Evolutionary conservation across 805 yeast genomes (phyloP), one percentile per base, ranked within the genome.

Genomic region (Kazachstania taianensis): DNA sequence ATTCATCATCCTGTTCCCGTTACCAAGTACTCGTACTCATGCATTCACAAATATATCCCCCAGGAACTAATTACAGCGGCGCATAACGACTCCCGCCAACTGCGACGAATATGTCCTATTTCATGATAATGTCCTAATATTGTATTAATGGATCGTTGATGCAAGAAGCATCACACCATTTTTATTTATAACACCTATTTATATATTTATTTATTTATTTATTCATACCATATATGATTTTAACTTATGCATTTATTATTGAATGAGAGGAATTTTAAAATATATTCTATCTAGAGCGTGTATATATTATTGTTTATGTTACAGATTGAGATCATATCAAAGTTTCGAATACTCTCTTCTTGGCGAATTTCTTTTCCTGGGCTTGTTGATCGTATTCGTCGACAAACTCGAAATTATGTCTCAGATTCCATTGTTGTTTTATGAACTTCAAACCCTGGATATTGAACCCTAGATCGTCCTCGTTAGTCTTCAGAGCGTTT

Each of bases 371-470:
- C 26, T 73, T 79, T 19, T 70, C 74, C 40, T 69, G 65, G 37
- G 62, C 63, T 37, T 59, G 59, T 41, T 72, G 77, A 44, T 76
- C 80, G 20, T 64, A 65, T 33, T 74, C 82, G 48, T 83, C 95
- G 32, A 73, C 69, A 50, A 76, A 86, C 52, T 80, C 85, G 23
- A 72, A 67, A 46, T 70, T 76, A 53, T 89, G 97, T 29, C 67
- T 69, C 52, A 78, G 59, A 40, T 75, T 73, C 95, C 96, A 87
- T 57, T 81, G 85, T 30, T 69, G 73, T 52, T 75, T 78, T 41
- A 82, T 59, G 48, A 74, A 81, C 46, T 71, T 73, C 55, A 92
- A 65, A 4, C 95, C 96, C 42, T 82, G 87, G 14, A 84, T 66
- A 51, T 92, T 92, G 63, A 71, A 78, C 7, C 96, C 97, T 31